Evolutionary conservation across 192 early-diverging fungal genomes (phyloP).

Genomic region (Umbelopsis vinacea): DNA sequence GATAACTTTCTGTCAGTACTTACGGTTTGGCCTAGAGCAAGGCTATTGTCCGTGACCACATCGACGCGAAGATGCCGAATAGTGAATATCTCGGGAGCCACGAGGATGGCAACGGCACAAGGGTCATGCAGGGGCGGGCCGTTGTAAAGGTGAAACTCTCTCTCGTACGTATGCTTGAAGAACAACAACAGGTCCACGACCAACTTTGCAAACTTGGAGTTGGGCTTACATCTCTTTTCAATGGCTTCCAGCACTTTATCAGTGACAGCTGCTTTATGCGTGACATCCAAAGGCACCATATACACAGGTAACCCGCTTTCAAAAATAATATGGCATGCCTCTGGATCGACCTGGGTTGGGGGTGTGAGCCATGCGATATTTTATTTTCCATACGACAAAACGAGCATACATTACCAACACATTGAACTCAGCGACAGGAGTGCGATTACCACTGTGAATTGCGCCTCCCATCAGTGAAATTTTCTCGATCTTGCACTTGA

Average conservation of each 20-base stretch:
- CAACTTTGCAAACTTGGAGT: constrained; percentile 10
- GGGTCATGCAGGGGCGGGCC: constrained; percentile 31
- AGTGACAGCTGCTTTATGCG: constrained; percentile 24
- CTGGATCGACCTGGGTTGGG: constrained; percentile 31
- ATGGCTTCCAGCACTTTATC: constrained; percentile 20
- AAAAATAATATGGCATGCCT: constrained; percentile 29
- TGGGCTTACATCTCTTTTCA: not conserved
- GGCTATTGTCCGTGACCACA: constrained; percentile 29
- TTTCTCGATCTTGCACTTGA: constrained; percentile 38
- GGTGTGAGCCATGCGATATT: no score
- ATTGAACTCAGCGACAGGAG: constrained; percentile 31
- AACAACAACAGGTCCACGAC: constrained; percentile 25
- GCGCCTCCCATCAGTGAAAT: constrained; percentile 52
- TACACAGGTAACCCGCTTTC: constrained; percentile 16
- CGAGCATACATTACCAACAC: not conserved
- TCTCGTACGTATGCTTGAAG: constrained; percentile 28
- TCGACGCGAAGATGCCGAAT: constrained; percentile 21
- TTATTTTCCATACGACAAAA: no score
- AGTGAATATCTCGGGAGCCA: constrained; percentile 25
- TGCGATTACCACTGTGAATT: constrained; percentile 19
- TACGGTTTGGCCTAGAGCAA: constrained; percentile 26
- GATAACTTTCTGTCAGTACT: not conserved
- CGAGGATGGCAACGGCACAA: constrained; percentile 24
- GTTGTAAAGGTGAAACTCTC: constrained; percentile 16
- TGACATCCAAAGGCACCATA: constrained; percentile 32